Base-by-base conservation (phyloP, 164 flowering plant species). In the Stephania cephalantha region DNA sequence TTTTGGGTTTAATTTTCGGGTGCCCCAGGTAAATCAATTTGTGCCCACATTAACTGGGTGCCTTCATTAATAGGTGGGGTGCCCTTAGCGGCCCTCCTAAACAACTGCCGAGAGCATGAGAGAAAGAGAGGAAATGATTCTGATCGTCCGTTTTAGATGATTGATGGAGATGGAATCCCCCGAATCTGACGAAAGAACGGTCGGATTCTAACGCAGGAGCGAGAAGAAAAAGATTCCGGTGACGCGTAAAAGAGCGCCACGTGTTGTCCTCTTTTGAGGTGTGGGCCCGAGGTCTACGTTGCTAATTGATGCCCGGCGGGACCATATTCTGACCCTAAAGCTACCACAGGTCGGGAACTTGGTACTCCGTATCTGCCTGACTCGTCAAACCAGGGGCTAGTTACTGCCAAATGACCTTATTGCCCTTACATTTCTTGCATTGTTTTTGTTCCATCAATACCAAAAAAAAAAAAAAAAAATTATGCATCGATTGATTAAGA, bases 101-200 rank as follows among this genome's bases (percentile, higher is more conserved):
- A 25, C 25, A 25, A 25, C 31, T 65, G 7, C 17, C 29, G 35
- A 31, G 68, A 65, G 35, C 35, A 65, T 7, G 3, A 9, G 30
- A 65, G 3, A 9, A 9, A 65, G 15, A 63, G 7, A 77, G 72
- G 53, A 72, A 53, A 6, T 8, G 68, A 65, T 65, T 22, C 31
- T 65, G 17, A 67, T 55, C 69, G 69, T 67, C 44, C 69, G 12
- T 67, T 29, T 30, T 30, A 11, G 29, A 67, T 67, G 69, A 67
- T 67, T 67, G 44, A 67, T 67, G 30, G 44, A 13, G 44, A 30
- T 17, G 18, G 18, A 67, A 67, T 67, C 18, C 42, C 69, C 69
- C 44, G 69, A 29, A 67, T 67, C 69, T 31, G 42, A 67, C 69
- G 35, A 30, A 67, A 29, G 13, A 9, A 30, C 69, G 44, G 69